Evolutionary conservation across 495 filamentous ascomycete species (phyloP), one percentile per base, ranked within the genome.

Genomic region (Penicillium subrubescens): DNA sequence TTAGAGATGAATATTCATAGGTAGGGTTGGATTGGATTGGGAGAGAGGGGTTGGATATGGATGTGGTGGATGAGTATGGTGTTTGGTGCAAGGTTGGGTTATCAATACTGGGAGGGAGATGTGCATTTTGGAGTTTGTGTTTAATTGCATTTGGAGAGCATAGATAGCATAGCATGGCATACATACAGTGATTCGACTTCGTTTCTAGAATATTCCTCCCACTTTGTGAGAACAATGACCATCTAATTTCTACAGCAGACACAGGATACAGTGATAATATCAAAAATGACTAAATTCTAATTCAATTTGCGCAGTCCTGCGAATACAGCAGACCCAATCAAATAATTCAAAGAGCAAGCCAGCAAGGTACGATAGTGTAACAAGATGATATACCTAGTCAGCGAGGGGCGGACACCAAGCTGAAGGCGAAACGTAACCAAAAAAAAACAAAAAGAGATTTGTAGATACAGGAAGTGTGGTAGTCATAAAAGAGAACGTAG

Each of bases 401-500:
- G 62, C 46, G 19, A 48, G 62, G 51, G 6, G 12, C 17, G 48
- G 4, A 8, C 4, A 65, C 29, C 63, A n/a, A 63, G 43, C 50
- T 39, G 54, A 48, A 53, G 44, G 34, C 3, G 51, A 63, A 65
- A 58, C 66, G 60, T 59, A 67, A 54, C 62, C 29, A 68, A 57
- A n/a, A 25, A 59, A 50, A 17, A 39, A 14, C 5, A 17, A 33
- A 33, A 2, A 33, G 31, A 34, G 21, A 59, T 41, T 68, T 64
- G 70, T 72, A 71, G 62, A 71, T 73, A 73, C 71, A 73, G 61
- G 66, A 51, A 63, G 48, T 63, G 44, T 21, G 21, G 54, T 52
- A 43, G 57, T 66, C 71, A 60, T 71, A 6, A 71, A 70, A 73
- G 68, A 56, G 71, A 73, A 59, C 62, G 71, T 65, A 31, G 58